A percentile compares a stretch with the other conserved stretches of the same genome.
Evolutionary conservation across 257 asterid genomes (phyloP).

Genomic region (Solanum piurae): DNA sequence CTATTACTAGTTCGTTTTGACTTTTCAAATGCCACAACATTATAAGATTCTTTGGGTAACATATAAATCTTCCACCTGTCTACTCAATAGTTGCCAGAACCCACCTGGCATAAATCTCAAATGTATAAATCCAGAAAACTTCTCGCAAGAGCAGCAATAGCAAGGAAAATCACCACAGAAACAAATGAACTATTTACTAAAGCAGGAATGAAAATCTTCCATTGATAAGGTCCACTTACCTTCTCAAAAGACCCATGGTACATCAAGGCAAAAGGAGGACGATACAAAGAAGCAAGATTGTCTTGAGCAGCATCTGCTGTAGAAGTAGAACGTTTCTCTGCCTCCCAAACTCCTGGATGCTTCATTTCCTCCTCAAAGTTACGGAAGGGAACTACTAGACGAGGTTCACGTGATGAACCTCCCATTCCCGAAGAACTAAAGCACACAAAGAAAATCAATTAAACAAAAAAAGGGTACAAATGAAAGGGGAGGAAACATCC

Average conservation of each 20-base stretch:
- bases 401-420: conserved; percentile 54
- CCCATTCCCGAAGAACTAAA: conserved; percentile 42
- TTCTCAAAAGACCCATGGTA: conserved; percentile 86
- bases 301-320: conserved; percentile 49
- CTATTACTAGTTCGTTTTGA: neutral
- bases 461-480: neutral
- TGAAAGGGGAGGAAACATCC: neutral
- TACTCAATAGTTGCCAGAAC: neutral
- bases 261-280: conserved; percentile 92
- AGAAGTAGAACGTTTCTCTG: conserved; percentile 59
- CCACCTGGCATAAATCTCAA: neutral
- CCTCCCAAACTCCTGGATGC: conserved; percentile 78
- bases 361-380: conserved; percentile 92
- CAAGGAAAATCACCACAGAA: neutral
- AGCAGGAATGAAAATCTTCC: neutral
- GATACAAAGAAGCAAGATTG: conserved; percentile 92
- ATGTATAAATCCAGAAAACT: neutral
- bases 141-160: neutral
- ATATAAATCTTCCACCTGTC: neutral
- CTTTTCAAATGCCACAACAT: neutral
- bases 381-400: conserved; percentile 83
- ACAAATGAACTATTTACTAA: neutral
- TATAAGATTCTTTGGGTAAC: neutral
- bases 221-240: conserved; percentile 27
- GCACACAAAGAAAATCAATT: neutral